Percentiles rank a stretch among this genome's conserved stretches.
These are phyloP conservation scores for Serendipita vermifera DNA, from an alignment of 768 basidiomycete genomes.

Conservation along the genomic window DNA sequence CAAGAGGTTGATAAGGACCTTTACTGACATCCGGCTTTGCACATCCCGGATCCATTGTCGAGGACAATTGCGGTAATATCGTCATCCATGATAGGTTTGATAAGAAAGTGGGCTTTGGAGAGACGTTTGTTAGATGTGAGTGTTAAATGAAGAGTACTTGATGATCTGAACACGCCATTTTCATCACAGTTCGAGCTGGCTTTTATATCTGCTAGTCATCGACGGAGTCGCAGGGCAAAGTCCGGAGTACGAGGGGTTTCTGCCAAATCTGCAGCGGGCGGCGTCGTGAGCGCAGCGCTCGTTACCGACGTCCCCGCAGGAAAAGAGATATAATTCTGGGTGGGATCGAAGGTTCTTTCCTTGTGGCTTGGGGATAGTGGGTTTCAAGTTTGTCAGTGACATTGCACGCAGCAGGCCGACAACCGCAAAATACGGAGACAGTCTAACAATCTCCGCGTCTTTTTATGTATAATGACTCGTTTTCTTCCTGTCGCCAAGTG, in stretches of 20 bases:
- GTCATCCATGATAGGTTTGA: not conserved
- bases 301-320: no score
- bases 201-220: not conserved
- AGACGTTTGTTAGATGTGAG: not conserved
- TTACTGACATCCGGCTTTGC: constrained; percentile 94
- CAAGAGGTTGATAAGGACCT: not conserved
- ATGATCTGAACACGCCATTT: not conserved
- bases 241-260: not conserved
- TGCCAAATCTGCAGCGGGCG: constrained; percentile 8
- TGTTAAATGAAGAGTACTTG: not conserved
- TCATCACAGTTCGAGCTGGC: not conserved
- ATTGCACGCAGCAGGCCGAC: no score
- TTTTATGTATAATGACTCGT: no score
- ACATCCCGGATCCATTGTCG: constrained; percentile 97
- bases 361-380: no score
- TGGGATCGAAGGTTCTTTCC: no score
- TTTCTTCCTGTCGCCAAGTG: no score
- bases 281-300: no score
- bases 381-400: no score
- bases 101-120: not conserved
- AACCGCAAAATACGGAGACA: no score
- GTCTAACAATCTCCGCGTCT: no score
- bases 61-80: constrained; percentile 35
- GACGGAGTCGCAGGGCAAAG: not conserved
- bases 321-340: no score